phyloP scores from a whole-genome alignment of 2,329 filamentous ascomycete species.

The Orbilia brochopaga region DNA sequence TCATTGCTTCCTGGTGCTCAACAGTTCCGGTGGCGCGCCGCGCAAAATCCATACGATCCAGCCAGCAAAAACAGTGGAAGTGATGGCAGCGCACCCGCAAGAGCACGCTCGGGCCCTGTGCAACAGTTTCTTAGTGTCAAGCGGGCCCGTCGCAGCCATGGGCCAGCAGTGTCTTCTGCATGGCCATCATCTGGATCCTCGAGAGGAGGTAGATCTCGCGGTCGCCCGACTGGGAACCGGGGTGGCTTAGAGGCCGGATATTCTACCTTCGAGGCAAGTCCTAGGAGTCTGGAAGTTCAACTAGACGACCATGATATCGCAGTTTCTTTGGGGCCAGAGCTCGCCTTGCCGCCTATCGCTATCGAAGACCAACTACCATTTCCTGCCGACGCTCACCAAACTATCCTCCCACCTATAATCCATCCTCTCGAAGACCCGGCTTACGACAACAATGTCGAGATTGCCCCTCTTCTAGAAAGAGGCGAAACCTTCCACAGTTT shows the following conservation, averaged over 20 bases:
- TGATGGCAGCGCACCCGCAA: slow-evolving; percentile 14
- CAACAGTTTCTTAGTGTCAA: slow-evolving; percentile 40
- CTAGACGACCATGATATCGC: slow-evolving; percentile 37
- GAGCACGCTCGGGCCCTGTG: slow-evolving; percentile 25
- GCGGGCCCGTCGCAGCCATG: slow-evolving; percentile 69
- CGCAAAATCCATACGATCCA: slow-evolving; percentile 37
- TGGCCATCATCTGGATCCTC: slow-evolving; percentile 74
- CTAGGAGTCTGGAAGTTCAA: slow-evolving; percentile 54
- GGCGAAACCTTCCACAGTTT: slow-evolving; percentile 20
- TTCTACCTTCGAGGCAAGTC: slow-evolving; percentile 71
- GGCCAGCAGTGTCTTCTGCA: slow-evolving; percentile 86
- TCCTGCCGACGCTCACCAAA: slow-evolving; percentile 37
- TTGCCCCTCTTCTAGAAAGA: slow-evolving; percentile 37
- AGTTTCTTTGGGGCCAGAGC: slow-evolving; percentile 26
- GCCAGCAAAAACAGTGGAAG: slow-evolving; percentile 4
- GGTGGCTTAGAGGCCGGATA: slow-evolving; percentile 33
- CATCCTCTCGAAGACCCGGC: slow-evolving; percentile 37
- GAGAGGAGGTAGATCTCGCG: slow-evolving; percentile 71
- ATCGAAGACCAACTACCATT: slow-evolving; percentile 47
- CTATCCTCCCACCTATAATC: slow-evolving; percentile 41
- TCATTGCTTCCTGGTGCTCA: slow-evolving; percentile 53
- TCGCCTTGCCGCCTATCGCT: slow-evolving; percentile 28
- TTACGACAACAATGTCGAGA: slow-evolving; percentile 44
- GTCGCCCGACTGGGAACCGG: slow-evolving; percentile 67
- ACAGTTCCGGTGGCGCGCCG: slow-evolving; percentile 59